These are phyloP conservation scores for Cochlearia excelsa DNA, from an alignment of 345 rosid genomes.

Conservation along the genomic window DNA sequence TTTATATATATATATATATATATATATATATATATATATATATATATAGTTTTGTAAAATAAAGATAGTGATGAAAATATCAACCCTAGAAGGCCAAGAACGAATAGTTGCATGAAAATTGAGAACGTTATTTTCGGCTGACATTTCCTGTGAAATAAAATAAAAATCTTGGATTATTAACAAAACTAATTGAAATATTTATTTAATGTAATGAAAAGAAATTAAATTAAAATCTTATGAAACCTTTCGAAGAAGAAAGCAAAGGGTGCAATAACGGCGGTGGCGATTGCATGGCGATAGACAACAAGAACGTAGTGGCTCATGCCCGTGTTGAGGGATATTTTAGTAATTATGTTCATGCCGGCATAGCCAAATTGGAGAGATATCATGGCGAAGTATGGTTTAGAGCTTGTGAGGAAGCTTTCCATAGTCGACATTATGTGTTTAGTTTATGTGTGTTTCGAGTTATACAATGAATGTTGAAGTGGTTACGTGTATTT, in stretches of 20 bases:
- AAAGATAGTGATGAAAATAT: slow-evolving; percentile 5
- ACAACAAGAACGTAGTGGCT: not conserved
- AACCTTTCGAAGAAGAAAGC: not conserved
- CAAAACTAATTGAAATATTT: too few species aligned
- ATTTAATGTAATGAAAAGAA: not conserved
- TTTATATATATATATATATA: not conserved
- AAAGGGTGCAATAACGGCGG: not conserved
- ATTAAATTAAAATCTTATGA: too few species aligned
- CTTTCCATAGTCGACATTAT: too few species aligned
- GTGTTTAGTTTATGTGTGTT: too few species aligned
- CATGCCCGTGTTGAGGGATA: not conserved
- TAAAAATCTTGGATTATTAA: not conserved
- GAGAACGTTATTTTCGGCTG: slow-evolving; percentile 29
- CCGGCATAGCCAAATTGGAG: too few species aligned
- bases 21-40: too few species aligned
- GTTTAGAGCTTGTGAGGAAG: too few species aligned
- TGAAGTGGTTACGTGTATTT: too few species aligned
- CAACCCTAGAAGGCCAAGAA: slow-evolving; percentile 37
- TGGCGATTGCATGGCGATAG: not conserved
- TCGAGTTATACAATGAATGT: too few species aligned
- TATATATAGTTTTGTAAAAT: not conserved
- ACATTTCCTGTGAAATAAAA: slow-evolving; percentile 12
- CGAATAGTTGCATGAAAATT: slow-evolving; percentile 34
- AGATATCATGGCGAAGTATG: too few species aligned
- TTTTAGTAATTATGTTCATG: too few species aligned